Evolutionary conservation across 225 moss, liverwort and hornwort genomes (phyloP).

Genomic region (Physcomitrellopsis africana): DNA sequence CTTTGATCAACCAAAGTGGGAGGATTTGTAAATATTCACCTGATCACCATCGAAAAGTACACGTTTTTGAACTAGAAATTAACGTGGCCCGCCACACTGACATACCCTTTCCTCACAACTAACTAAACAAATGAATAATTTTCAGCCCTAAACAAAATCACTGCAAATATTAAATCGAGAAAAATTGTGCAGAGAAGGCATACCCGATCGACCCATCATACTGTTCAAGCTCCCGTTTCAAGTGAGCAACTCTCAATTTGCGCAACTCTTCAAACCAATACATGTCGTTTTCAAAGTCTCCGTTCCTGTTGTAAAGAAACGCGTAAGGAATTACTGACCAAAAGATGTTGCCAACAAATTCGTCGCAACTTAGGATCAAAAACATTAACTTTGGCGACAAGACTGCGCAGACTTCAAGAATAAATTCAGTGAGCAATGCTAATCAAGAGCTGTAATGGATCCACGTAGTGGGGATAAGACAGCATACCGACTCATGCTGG

Average conservation of each 20-base stretch:
- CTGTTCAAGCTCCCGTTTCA: conserved; percentile 80
- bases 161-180: not conserved
- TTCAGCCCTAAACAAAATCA: too few species aligned
- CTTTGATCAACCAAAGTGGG: not conserved
- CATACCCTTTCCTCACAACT: not conserved
- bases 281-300: conserved; percentile 49
- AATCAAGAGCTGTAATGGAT: not conserved
- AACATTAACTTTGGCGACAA: not conserved
- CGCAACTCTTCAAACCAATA: conserved; percentile 81
- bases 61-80: not conserved
- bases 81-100: not conserved
- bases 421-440: not conserved
- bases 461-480: not conserved
- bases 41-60: not conserved
- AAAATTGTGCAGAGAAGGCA: conserved; percentile 1
- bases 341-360: not conserved
- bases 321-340: not conserved
- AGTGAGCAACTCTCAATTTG: conserved; percentile 70
- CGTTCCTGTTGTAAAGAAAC: conserved; percentile 36
- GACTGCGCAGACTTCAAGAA: not conserved
- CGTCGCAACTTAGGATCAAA: conserved; percentile 3
- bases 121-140: not conserved
- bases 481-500: conserved; percentile 40
- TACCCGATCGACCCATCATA: conserved; percentile 81
- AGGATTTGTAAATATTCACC: not conserved